Evolutionary conservation across 2,329 filamentous ascomycete genomes (phyloP).

Genomic region (Cercospora sp.): DNA sequence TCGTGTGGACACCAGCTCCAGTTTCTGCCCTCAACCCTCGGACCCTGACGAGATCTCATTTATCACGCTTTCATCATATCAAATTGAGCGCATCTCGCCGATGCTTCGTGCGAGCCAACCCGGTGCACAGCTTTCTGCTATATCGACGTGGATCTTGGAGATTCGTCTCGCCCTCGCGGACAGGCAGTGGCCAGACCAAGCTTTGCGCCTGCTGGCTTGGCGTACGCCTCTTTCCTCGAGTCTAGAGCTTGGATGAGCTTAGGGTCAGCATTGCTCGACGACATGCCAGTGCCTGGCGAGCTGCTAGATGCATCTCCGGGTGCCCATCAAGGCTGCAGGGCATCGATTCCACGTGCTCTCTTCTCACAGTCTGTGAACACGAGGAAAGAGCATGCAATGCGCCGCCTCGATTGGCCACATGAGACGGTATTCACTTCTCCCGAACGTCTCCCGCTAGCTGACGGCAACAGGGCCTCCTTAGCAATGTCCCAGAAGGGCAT

Average conservation of each 20-base stretch:
- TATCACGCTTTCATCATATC: background rate
- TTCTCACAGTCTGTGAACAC: background rate
- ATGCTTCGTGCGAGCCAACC: background rate
- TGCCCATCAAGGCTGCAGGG: background rate
- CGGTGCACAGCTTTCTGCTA: background rate
- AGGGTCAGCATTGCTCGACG: background rate
- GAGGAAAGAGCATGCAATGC: background rate
- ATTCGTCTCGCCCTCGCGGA: background rate
- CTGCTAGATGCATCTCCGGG: background rate
- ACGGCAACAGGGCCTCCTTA: background rate
- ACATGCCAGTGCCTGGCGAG: background rate
- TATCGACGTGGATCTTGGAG: background rate
- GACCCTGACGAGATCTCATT: background rate
- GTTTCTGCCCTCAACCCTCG: background rate
- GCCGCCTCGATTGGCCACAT: background rate
- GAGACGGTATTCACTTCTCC: background rate
- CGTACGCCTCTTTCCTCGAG: background rate
- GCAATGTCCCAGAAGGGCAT: too few species aligned
- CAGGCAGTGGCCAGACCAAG: background rate
- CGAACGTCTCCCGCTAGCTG: background rate
- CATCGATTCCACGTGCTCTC: background rate
- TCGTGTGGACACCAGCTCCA: background rate
- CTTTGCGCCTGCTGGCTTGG: background rate
- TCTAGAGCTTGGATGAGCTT: background rate
- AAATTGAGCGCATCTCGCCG: background rate